These are phyloP conservation scores for Capsella bursapastoris DNA, from an alignment of 345 rosid species.

Conservation along the genomic window DNA sequence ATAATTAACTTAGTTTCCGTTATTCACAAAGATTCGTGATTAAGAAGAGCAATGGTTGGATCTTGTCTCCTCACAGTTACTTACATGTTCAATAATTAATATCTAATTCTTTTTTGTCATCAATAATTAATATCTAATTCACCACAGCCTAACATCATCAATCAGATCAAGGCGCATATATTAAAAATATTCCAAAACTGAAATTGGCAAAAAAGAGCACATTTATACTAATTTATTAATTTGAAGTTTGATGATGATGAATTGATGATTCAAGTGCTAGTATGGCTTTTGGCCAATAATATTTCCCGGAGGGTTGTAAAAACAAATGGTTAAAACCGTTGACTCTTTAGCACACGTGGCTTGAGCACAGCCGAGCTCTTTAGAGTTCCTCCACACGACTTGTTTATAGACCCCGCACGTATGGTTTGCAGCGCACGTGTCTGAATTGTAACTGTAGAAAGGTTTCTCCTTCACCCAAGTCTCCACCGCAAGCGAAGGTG, in stretches of 20 bases:
- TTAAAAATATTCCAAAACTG: conserved; percentile 14
- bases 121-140: not conserved
- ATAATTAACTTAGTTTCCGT: too few relatives aligned
- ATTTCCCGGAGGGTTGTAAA: conserved; percentile 88
- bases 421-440: conserved; percentile 61
- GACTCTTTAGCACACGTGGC: conserved; percentile 57
- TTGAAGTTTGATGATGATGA: not conserved
- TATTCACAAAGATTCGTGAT: too few relatives aligned
- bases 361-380: conserved; percentile 75
- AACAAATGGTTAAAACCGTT: conserved; percentile 70
- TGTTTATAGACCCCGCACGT: conserved; percentile 78
- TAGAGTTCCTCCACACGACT: conserved; percentile 80
- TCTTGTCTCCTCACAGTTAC: too few relatives aligned
- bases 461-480: conserved; percentile 72
- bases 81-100: too few relatives aligned
- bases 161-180: conserved; percentile 6
- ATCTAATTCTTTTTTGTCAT: not conserved
- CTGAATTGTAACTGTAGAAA: conserved; percentile 58
- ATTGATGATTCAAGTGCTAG: conserved; percentile 29
- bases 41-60: too few relatives aligned
- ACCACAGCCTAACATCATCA: not conserved
- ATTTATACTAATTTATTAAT: too few relatives aligned
- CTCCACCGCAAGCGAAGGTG: conserved; percentile 68
- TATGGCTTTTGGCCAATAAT: conserved; percentile 73
- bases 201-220: not conserved